Evolutionary conservation across 2,329 filamentous ascomycete genomes (phyloP).

Genomic region (Hymenoscyphus fraxineus): DNA sequence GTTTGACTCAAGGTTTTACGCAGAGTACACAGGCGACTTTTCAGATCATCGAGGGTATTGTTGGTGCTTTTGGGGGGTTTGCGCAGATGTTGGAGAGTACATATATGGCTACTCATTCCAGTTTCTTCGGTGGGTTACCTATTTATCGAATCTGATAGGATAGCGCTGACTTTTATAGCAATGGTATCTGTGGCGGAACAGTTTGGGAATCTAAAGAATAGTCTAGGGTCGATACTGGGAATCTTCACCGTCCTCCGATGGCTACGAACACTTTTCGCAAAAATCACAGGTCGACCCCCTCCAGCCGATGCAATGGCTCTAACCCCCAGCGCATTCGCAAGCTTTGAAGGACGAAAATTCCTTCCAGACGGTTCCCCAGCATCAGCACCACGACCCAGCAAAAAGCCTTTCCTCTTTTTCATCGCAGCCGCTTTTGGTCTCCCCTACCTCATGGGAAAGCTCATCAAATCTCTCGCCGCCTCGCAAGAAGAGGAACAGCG

Average conservation of each 20-base stretch:
- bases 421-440: constrained; percentile 89
- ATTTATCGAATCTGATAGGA: background rate
- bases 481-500: constrained; percentile 81
- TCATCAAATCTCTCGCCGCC: constrained; percentile 79
- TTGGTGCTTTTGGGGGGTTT: constrained; percentile 94
- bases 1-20: constrained; percentile 90
- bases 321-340: constrained; percentile 86
- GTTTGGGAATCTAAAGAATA: constrained; percentile 88
- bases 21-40: constrained; percentile 96
- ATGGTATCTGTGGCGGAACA: constrained; percentile 99
- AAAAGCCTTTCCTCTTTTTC: constrained; percentile 96
- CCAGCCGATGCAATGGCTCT: constrained; percentile 83
- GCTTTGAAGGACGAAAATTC: constrained; percentile 69
- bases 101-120: constrained; percentile 98
- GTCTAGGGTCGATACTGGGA: constrained; percentile 85
- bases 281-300: constrained; percentile 84
- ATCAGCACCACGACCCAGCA: constrained; percentile 68
- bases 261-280: constrained; percentile 87
- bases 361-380: constrained; percentile 60
- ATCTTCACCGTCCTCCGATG: constrained; percentile 96
- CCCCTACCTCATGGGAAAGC: constrained; percentile 94
- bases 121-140: constrained; percentile 78
- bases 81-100: constrained; percentile 99
- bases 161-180: constrained; percentile 49
- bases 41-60: constrained; percentile 96